Conservation (phyloP, 164 flowering plant species). For the Vitis amurensis region DNA sequence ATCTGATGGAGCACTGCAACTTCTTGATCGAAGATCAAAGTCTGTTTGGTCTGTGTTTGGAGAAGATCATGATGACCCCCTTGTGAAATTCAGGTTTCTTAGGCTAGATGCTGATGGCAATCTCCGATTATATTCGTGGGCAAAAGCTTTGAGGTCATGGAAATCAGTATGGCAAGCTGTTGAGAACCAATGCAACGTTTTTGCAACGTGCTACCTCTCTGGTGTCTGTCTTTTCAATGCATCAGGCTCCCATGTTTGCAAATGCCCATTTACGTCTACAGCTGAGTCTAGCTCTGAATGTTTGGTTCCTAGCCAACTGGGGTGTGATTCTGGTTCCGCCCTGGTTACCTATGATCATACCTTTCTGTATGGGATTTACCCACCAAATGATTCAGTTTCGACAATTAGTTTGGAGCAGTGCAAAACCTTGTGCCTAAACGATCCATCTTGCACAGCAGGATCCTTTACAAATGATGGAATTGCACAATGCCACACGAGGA, state of each 20-base stretch:
- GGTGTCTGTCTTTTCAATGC: slow-evolving; percentile 47
- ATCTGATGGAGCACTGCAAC: slow-evolving; percentile 50
- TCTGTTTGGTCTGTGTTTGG: slow-evolving; percentile 62
- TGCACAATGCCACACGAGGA: slow-evolving; percentile 44
- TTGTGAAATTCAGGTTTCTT: slow-evolving; percentile 49
- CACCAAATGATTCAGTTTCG: slow-evolving; percentile 46
- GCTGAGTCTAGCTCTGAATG: slow-evolving; percentile 37
- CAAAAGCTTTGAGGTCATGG: slow-evolving; percentile 41
- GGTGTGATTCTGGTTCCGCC: slow-evolving; percentile 38
- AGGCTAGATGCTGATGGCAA: slow-evolving; percentile 78
- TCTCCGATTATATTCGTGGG: slow-evolving; percentile 72
- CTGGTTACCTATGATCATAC: slow-evolving; percentile 44
- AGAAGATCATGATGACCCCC: slow-evolving; percentile 56
- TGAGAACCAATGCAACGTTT: slow-evolving; percentile 69
- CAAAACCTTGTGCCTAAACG: slow-evolving; percentile 38
- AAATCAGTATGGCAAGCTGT: slow-evolving; percentile 74
- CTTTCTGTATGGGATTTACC: slow-evolving; percentile 60
- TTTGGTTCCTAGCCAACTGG: slow-evolving; percentile 37
- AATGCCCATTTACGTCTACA: slow-evolving; percentile 39
- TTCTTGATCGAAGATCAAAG: slow-evolving; percentile 31
- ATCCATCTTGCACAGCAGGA: slow-evolving; percentile 57
- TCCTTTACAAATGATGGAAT: slow-evolving; percentile 60
- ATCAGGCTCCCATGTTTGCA: slow-evolving; percentile 43
- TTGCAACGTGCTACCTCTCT: slow-evolving; percentile 57
- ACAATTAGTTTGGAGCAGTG: slow-evolving; percentile 44